phyloP scores from a whole-genome alignment of 306 rosid genomes.

The Ammopiptanthus mongolicus region DNA sequence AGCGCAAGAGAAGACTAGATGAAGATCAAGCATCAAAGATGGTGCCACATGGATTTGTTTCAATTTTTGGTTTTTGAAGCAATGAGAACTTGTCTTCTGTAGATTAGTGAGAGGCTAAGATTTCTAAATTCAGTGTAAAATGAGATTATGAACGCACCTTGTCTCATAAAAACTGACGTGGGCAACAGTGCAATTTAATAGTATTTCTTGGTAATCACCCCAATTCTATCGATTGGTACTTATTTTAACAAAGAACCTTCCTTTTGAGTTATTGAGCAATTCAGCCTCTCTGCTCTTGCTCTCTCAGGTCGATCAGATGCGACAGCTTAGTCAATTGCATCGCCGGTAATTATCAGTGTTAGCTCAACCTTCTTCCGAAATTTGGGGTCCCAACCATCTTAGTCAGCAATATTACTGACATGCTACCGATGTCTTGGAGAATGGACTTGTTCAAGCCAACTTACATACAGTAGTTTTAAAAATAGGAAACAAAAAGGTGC shows the following conservation, averaged over 20 bases:
- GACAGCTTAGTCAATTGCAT: too few relatives aligned
- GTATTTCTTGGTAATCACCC: background rate
- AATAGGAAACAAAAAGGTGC: too few relatives aligned
- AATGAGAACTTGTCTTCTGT: constrained; percentile 33
- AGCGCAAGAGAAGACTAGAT: constrained; percentile 92
- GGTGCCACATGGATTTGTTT: constrained; percentile 51
- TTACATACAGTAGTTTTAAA: too few relatives aligned
- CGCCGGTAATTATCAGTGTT: too few relatives aligned
- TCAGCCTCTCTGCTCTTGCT: background rate
- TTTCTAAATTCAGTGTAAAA: constrained; percentile 23
- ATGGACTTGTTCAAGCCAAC: too few relatives aligned
- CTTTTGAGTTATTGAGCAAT: background rate
- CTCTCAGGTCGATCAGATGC: background rate
- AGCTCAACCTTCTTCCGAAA: too few relatives aligned
- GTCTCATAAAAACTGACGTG: background rate
- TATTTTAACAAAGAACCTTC: constrained; percentile 6
- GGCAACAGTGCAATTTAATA: constrained; percentile 15
- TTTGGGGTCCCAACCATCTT: too few relatives aligned
- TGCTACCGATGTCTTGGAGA: too few relatives aligned
- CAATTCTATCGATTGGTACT: background rate
- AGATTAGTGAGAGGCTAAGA: constrained; percentile 35
- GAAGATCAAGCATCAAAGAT: constrained; percentile 65
- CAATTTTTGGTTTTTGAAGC: constrained; percentile 40
- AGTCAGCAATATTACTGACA: too few relatives aligned
- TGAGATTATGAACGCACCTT: background rate